Evolutionary conservation across 768 basidiomycete species (phyloP).

Genomic region (Xerocomus brunneocitrinus): DNA sequence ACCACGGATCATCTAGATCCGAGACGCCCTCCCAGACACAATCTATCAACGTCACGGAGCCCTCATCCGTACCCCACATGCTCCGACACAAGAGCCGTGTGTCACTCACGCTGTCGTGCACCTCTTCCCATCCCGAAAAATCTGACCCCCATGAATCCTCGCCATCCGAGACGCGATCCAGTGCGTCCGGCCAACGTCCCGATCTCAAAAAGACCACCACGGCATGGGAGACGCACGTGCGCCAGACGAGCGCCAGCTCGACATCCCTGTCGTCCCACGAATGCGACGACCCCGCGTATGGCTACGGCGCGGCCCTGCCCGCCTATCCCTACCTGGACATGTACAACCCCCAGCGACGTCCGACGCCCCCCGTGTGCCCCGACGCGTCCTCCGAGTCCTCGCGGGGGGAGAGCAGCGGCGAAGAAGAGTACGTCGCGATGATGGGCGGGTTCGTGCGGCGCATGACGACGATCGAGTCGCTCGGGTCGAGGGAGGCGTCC

Average conservation of each 20-base stretch:
- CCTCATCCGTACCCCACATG: conserved; percentile 7
- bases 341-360: conserved; percentile 15
- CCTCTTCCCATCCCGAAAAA: conserved; percentile 5
- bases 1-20: background rate
- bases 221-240: conserved; percentile 10
- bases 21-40: conserved; percentile 14
- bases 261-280: conserved; percentile 3
- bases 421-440: conserved; percentile 45
- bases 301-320: conserved; percentile 24
- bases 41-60: conserved; percentile 3
- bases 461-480: conserved; percentile 78
- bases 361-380: background rate
- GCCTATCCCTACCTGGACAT: conserved; percentile 31
- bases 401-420: conserved; percentile 12
- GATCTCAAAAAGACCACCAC: conserved; percentile 4
- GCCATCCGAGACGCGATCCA: conserved; percentile 18
- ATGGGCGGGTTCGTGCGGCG: conserved; percentile 62
- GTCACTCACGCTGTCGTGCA: conserved; percentile 8
- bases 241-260: conserved; percentile 1
- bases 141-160: conserved; percentile 6
- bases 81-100: conserved; percentile 25
- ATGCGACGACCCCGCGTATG: conserved; percentile 20
- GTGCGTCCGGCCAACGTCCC: conserved; percentile 3
- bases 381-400: conserved; percentile 16
- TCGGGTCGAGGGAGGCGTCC: conserved; percentile 58